phyloP scores from a whole-genome alignment of 257 asterid species.

The Ligustrum vulgare region DNA sequence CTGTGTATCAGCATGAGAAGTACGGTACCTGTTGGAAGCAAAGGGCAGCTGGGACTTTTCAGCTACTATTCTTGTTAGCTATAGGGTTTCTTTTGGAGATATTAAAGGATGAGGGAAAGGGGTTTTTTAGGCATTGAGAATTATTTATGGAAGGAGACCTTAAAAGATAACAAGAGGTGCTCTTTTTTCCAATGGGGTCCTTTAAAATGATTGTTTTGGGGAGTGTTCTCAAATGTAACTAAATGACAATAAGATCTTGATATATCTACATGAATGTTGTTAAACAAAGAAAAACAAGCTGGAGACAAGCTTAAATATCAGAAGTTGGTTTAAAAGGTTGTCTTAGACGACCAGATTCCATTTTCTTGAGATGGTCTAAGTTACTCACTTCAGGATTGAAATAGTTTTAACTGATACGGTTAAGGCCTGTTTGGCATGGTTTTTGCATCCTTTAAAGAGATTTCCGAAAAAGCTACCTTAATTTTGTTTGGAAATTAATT shows the following conservation, averaged over 20 bases:
- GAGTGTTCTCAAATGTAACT: constrained; percentile 1
- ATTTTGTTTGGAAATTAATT: too few relatives aligned
- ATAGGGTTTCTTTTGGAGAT: neutral
- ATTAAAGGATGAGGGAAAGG: constrained; percentile 7
- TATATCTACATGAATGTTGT: constrained; percentile 1
- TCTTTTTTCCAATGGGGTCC: neutral
- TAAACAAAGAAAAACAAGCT: constrained; percentile 6
- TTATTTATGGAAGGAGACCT: neutral
- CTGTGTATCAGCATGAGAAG: constrained; percentile 2
- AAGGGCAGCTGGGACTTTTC: constrained; percentile 1
- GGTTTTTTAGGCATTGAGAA: neutral
- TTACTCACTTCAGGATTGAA: constrained; percentile 11
- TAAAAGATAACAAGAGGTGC: constrained; percentile 1
- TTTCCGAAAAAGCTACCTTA: too few relatives aligned
- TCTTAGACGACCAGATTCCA: neutral
- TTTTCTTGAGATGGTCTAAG: constrained; percentile 6
- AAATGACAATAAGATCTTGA: constrained; percentile 8
- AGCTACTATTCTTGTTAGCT: constrained; percentile 17
- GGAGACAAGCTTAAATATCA: neutral
- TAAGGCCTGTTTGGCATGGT: neutral
- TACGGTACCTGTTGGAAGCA: constrained; percentile 14
- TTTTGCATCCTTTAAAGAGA: too few relatives aligned
- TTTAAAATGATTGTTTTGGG: neutral
- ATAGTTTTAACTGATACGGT: neutral
- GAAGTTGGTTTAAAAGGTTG: constrained; percentile 9